Evolutionary conservation across 257 asterid genomes (phyloP).

Genomic region (Asclepias syriaca): DNA sequence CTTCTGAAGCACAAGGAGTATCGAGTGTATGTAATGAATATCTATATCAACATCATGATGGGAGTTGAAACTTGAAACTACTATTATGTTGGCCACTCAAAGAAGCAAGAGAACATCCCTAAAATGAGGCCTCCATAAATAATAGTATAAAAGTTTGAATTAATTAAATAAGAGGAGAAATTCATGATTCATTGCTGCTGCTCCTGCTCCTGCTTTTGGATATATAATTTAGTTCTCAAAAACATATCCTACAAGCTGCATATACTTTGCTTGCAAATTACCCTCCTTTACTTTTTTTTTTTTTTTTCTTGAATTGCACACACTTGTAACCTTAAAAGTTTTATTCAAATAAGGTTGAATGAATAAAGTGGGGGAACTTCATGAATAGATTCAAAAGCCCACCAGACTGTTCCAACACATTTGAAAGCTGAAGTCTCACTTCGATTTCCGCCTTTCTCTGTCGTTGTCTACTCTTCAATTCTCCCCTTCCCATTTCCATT

Average conservation of each 20-base stretch:
- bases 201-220: no score
- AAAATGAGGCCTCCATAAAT: conserved; percentile 3
- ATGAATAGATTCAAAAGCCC: neutral
- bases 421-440: neutral
- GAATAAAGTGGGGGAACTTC: neutral
- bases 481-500: neutral
- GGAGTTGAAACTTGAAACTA: neutral
- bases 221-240: neutral
- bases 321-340: no score
- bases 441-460: neutral
- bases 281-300: neutral
- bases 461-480: neutral
- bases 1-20: neutral
- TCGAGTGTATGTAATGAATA: neutral
- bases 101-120: neutral
- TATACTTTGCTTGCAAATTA: neutral
- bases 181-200: no score
- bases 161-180: neutral
- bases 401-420: conserved; percentile 5
- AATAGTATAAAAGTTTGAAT: neutral
- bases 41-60: neutral
- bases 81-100: conserved; percentile 9
- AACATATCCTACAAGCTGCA: neutral
- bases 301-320: neutral
- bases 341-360: neutral